phyloP scores from a whole-genome alignment of 2,329 filamentous ascomycete species.

The Alternaria tenuissima region DNA sequence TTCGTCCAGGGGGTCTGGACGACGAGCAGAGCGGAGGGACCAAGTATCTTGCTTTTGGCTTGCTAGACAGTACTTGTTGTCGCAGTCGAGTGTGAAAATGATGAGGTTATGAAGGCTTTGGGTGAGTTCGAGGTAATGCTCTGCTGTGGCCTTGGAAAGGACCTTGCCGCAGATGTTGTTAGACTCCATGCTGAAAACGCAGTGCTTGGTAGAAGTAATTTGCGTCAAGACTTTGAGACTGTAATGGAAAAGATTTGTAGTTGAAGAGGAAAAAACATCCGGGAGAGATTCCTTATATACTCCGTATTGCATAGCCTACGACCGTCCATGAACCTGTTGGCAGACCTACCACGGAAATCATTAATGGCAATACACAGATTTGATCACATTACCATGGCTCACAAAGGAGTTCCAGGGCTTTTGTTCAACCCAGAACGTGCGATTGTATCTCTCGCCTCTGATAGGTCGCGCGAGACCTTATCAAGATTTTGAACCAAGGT shows the following conservation, averaged over 20 bases:
- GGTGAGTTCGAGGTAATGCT: slow-evolving; percentile 1
- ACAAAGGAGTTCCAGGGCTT: neutral
- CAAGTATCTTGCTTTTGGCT: neutral
- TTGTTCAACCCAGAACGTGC: neutral
- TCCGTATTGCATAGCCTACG: too few relatives aligned
- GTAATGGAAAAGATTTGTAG: neutral
- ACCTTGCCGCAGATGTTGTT: slow-evolving; percentile 5
- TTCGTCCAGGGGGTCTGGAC: slow-evolving; percentile 1
- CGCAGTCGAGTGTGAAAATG: neutral
- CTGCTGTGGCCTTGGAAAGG: neutral
- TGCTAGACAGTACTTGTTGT: neutral
- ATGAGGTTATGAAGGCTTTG: neutral
- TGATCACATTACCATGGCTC: neutral
- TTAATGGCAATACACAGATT: neutral
- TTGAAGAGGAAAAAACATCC: neutral
- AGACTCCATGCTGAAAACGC: neutral
- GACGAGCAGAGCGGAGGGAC: neutral
- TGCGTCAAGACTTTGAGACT: neutral
- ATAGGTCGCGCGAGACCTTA: neutral
- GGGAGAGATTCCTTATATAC: neutral
- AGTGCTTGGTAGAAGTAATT: neutral
- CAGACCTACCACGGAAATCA: neutral
- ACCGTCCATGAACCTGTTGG: neutral
- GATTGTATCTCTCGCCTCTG: neutral
- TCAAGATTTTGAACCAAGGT: neutral